Base-by-base conservation (phyloP, 192 early-diverging fungal species). In the Backusella morwellensis region DNA sequence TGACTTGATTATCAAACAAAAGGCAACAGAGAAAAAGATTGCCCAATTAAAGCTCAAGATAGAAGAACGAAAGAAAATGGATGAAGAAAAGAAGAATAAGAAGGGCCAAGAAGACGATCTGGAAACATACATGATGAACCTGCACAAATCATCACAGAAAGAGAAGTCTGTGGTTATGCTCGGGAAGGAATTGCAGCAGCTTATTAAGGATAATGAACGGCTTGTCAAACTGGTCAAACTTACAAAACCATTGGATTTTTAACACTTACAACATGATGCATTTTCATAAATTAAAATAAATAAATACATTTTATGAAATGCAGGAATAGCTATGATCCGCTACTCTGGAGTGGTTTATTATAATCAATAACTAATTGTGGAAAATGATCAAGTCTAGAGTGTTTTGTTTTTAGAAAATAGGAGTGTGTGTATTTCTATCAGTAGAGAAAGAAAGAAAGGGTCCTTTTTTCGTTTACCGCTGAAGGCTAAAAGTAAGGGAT, bases 71-170 rank as follows among this genome's bases (percentile, higher is more conserved):
- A 73, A 81, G 63, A 71, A 56, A 23, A 69, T 78, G 77, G 7
- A 78, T 74, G 77, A 78, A 84, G 50, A 72, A 68, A 67, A 80
- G n/a, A 38, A 70, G n/a, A 35, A 56, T 35, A 38, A 69, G 78
- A 59, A 38, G 35, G 70, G 83, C 8, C 83, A 82, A 0, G 86
- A 83, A 0, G 86, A 91, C 29, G 92, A 92, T 63, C 70, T 94
- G 36, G 93, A 94, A 70, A 83, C 81, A 0, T 94, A 90, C 44
- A 93, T 94, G 90, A 77, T 76, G n/a, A 77, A 80, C 15, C 75
- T 94, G 15, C 79, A 84, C 23, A 86, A 83, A 9, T 74, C 87
- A 34, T 19, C 68, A 23, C 40, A 69, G 41, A 81, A 84, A 38
- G 72, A 72, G 15, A 81, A 86, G 7, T 83, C 85, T 0, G 80